Conservation (phyloP, 495 filamentous ascomycete genomes). For the Durotheca rogersii region DNA sequence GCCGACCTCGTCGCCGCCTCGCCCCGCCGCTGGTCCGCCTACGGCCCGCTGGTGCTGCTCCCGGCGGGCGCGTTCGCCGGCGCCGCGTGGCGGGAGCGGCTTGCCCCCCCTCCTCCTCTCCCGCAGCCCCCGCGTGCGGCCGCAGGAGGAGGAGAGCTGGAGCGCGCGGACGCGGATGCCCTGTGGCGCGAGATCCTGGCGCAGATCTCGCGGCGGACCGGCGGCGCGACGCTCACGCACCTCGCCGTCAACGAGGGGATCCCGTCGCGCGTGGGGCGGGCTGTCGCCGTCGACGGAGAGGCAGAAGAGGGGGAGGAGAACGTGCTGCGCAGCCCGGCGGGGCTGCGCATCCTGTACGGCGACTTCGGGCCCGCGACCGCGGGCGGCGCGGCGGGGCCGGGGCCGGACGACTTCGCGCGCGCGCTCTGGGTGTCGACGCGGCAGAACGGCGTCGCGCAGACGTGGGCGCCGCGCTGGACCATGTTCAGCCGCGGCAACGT, state of each 20-base stretch:
- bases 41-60: constrained; percentile 69
- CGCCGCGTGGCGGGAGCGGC: constrained; percentile 49
- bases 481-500: constrained; percentile 93
- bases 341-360: constrained; percentile 63
- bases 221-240: constrained; percentile 56
- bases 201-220: constrained; percentile 42
- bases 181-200: constrained; percentile 55
- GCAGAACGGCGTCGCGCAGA: constrained; percentile 81
- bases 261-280: constrained; percentile 31
- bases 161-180: too few species aligned
- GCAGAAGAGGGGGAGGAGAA: constrained; percentile 48
- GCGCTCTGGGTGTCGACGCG: constrained; percentile 75
- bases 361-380: constrained; percentile 57
- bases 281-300: not conserved
- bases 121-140: too few species aligned
- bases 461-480: constrained; percentile 81
- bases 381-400: constrained; percentile 1
- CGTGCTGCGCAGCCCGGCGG: constrained; percentile 63
- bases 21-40: constrained; percentile 67
- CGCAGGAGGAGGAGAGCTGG: too few species aligned
- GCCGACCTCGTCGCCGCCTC: constrained; percentile 41
- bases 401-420: constrained; percentile 50
- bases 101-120: constrained; percentile 26
- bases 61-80: constrained; percentile 59
- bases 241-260: constrained; percentile 76